Conservation (phyloP, 1,284 basidiomycete species). For the Fomitopsis pinicola region DNA sequence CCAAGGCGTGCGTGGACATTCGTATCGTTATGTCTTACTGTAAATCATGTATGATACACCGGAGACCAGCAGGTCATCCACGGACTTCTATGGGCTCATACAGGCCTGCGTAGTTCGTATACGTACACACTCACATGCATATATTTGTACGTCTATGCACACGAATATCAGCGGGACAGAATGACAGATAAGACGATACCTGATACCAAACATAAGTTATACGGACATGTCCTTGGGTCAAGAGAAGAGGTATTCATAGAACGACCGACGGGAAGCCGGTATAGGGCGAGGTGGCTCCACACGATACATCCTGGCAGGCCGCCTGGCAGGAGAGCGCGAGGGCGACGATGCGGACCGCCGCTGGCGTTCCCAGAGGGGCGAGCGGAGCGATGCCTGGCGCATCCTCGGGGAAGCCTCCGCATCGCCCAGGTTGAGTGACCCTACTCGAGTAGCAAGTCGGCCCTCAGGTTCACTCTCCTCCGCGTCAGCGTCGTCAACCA, state of each 20-base stretch:
- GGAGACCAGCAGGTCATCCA: neutral
- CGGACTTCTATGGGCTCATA: neutral
- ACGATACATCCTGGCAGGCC: constrained; percentile 17
- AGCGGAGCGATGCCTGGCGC: constrained; percentile 22
- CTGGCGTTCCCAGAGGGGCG: constrained; percentile 24
- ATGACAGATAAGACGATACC: neutral
- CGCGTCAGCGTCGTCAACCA: constrained; percentile 24
- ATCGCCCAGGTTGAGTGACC: constrained; percentile 16
- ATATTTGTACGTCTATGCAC: neutral
- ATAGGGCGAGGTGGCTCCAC: constrained; percentile 10
- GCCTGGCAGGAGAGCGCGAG: constrained; percentile 36
- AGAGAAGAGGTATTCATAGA: constrained; percentile 39
- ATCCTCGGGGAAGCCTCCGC: constrained; percentile 21
- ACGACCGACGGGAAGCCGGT: constrained; percentile 20
- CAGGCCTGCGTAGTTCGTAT: neutral
- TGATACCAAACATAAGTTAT: neutral
- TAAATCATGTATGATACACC: neutral
- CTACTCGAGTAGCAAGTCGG: constrained; percentile 12
- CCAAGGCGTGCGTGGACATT: neutral
- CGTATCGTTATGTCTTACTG: constrained; percentile 3
- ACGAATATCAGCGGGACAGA: neutral
- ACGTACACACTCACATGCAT: neutral
- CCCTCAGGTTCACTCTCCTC: constrained; percentile 20
- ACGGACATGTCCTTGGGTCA: constrained; percentile 16
- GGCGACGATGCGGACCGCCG: constrained; percentile 32